These are phyloP conservation scores for Microthyrium microscopicum DNA, from an alignment of 2,329 filamentous ascomycete genomes.

Conservation along the genomic window DNA sequence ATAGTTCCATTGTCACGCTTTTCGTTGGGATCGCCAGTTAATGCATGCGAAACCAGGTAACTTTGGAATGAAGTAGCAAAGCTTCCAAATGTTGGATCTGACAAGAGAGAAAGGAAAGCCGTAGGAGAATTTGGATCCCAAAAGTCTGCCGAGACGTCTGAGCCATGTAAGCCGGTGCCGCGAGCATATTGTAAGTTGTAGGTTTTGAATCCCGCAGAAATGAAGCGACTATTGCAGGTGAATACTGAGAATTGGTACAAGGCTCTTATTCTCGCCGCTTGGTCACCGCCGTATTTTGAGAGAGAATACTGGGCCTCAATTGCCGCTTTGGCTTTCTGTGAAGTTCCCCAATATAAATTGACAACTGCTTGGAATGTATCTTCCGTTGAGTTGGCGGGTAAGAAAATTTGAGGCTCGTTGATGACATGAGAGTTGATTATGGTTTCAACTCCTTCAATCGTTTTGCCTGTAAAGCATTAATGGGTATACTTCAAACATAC, in stretches of 20 bases:
- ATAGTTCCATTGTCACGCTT: neutral
- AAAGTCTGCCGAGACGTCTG: constrained; percentile 2
- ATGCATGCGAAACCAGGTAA: constrained; percentile 5
- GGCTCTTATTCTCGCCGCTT: constrained; percentile 1
- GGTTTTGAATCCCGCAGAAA: constrained; percentile 5
- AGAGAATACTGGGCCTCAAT: constrained; percentile 1
- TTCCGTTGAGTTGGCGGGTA: neutral
- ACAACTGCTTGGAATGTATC: constrained; percentile 3
- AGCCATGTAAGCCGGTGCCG: constrained; percentile 1
- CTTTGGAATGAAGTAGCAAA: constrained; percentile 5
- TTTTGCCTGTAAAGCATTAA: too few relatives aligned
- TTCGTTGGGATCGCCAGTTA: constrained; percentile 6
- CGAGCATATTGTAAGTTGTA: constrained; percentile 5
- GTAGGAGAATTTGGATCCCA: neutral
- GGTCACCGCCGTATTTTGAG: too few relatives aligned
- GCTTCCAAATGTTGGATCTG: neutral
- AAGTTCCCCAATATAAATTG: constrained; percentile 2
- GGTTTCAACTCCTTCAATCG: constrained; percentile 5
- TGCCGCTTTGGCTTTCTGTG: neutral
- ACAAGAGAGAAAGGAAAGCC: too few relatives aligned
- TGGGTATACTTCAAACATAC: too few relatives aligned
- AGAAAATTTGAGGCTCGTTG: constrained; percentile 5
- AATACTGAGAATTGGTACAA: constrained; percentile 3
- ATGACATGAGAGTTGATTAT: constrained; percentile 3
- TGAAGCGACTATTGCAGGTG: constrained; percentile 7